A percentile compares a stretch with the other conserved stretches of the same genome.
phyloP scores from a whole-genome alignment of 768 basidiomycete species.

The Rubroboletus pulcherrimus region DNA sequence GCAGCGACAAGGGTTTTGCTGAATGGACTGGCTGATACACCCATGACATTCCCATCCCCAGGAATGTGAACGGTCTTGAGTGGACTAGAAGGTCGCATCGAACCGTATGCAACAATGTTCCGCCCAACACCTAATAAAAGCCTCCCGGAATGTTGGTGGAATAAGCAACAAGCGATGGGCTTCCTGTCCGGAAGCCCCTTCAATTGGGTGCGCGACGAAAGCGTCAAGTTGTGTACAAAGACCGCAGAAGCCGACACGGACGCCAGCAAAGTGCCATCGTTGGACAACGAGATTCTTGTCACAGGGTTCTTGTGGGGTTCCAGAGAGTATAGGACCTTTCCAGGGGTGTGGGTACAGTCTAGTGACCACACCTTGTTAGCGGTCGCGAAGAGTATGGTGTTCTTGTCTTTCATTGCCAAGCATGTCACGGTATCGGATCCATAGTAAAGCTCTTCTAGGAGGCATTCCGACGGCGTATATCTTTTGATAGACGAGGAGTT shows the following conservation, averaged over 20 bases:
- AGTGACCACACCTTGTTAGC: conserved; percentile 47
- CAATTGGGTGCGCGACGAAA: conserved; percentile 51
- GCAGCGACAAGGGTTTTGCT: conserved; percentile 69
- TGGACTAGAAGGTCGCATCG: conserved; percentile 53
- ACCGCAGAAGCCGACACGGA: conserved; percentile 50
- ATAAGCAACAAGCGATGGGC: conserved; percentile 48
- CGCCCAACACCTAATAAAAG: conserved; percentile 53
- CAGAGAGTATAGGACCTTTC: conserved; percentile 46
- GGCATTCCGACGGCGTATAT: conserved; percentile 48
- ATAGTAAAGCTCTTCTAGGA: conserved; percentile 42
- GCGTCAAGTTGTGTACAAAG: conserved; percentile 57
- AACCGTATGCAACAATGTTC: conserved; percentile 61
- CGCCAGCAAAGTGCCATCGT: conserved; percentile 53
- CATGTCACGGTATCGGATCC: conserved; percentile 27
- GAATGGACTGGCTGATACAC: conserved; percentile 66
- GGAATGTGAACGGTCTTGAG: conserved; percentile 48
- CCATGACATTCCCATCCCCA: conserved; percentile 50
- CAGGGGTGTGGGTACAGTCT: conserved; percentile 39
- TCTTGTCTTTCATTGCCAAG: conserved; percentile 34
- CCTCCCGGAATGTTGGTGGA: conserved; percentile 60
- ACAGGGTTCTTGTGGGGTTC: conserved; percentile 49
- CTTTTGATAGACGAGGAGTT: conserved; percentile 45
- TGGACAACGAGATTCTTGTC: conserved; percentile 55
- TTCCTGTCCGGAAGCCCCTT: conserved; percentile 46
- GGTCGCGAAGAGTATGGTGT: conserved; percentile 42